Percentiles rank a stretch among this genome's conserved stretches.
Evolutionary conservation across 163 green algal species (phyloP).

Genomic region (Coccomyxa subellipsoidea): DNA sequence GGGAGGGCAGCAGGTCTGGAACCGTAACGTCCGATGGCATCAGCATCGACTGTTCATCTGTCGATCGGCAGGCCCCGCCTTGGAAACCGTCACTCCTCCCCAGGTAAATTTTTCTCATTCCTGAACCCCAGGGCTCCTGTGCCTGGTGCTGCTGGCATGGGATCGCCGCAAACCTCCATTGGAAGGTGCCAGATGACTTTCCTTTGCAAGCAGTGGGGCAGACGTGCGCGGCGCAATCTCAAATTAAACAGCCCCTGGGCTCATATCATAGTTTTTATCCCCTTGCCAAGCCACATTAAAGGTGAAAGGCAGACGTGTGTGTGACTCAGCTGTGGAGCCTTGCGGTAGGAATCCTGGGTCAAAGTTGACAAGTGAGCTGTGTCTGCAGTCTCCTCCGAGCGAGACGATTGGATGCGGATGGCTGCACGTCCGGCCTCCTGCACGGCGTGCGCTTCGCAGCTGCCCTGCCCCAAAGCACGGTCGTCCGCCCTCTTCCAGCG

Average conservation of each 20-base stretch:
- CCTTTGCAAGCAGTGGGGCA: too few species aligned
- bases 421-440: background rate
- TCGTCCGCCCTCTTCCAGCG: background rate
- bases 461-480: constrained; percentile 4
- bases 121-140: background rate
- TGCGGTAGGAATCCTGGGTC: background rate
- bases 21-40: background rate
- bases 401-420: background rate
- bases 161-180: too few species aligned
- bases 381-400: background rate
- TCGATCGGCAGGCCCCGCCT: background rate
- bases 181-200: too few species aligned
- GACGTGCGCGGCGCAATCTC: too few species aligned
- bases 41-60: background rate
- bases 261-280: too few species aligned
- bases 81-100: background rate
- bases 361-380: background rate
- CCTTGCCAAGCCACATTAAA: too few species aligned
- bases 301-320: too few species aligned
- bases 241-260: too few species aligned
- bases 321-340: background rate
- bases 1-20: background rate
- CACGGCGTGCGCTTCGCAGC: background rate
- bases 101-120: background rate
- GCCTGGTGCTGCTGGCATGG: too few species aligned